A percentile compares a stretch with the other conserved stretches of the same genome.
phyloP scores from a whole-genome alignment of 2,329 filamentous ascomycete genomes.

The Stemphylium lycopersici region DNA sequence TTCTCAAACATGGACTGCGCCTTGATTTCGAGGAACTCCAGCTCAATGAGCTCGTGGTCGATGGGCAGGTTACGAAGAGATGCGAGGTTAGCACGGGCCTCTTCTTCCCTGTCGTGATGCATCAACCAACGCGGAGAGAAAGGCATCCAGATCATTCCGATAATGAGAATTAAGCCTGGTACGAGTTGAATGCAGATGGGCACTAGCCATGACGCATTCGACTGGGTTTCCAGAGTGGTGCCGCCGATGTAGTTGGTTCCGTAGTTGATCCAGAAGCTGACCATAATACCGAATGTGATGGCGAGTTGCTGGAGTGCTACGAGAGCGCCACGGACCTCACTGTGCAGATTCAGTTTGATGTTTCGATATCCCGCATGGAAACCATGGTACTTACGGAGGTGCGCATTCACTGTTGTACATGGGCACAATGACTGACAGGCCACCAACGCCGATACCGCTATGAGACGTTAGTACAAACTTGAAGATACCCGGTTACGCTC shows the following conservation, averaged over 20 bases:
- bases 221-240: slow-evolving; percentile 62
- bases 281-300: slow-evolving; percentile 59
- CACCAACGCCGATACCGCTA: slow-evolving; percentile 68
- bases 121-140: slow-evolving; percentile 79
- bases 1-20: slow-evolving; percentile 80
- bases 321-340: slow-evolving; percentile 68
- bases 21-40: slow-evolving; percentile 85
- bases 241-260: slow-evolving; percentile 59
- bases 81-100: slow-evolving; percentile 69
- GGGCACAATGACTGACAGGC: slow-evolving; percentile 70
- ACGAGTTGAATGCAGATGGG: slow-evolving; percentile 74
- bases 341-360: slow-evolving; percentile 49
- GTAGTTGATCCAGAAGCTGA: slow-evolving; percentile 44
- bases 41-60: slow-evolving; percentile 71
- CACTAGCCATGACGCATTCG: slow-evolving; percentile 73
- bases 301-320: slow-evolving; percentile 69
- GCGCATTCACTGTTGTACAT: slow-evolving; percentile 54
- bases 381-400: slow-evolving; percentile 53
- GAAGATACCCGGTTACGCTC: rapidly evolving
- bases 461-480: slow-evolving; percentile 15
- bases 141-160: slow-evolving; percentile 80
- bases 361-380: not conserved
- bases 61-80: slow-evolving; percentile 65
- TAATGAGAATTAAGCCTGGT: slow-evolving; percentile 69
- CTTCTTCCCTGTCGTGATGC: slow-evolving; percentile 71